Percentiles rank a stretch among this genome's conserved stretches.
phyloP scores from a whole-genome alignment of 164 flowering plant species.

The Macadamia integrifolia region DNA sequence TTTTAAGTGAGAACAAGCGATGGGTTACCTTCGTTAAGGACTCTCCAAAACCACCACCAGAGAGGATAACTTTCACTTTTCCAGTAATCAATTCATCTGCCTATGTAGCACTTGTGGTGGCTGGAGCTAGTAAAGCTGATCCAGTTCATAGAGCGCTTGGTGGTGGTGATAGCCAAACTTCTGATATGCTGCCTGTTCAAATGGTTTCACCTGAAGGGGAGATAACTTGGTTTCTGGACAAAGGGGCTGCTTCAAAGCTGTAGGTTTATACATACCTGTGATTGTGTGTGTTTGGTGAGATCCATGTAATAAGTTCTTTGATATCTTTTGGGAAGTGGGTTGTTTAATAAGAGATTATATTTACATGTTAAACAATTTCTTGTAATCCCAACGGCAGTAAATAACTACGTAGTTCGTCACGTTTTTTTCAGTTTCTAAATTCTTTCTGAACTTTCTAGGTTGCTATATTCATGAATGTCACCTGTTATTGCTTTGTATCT shows the following conservation, averaged over 20 bases:
- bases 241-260: conserved; percentile 54
- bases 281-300: too few relatives aligned
- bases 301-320: too few relatives aligned
- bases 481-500: too few relatives aligned
- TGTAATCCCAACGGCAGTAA: too few relatives aligned
- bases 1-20: conserved; percentile 16
- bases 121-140: conserved; percentile 51
- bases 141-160: background rate
- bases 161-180: too few relatives aligned
- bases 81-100: conserved; percentile 29
- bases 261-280: background rate
- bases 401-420: too few relatives aligned
- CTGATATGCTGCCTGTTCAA: conserved; percentile 43
- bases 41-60: conserved; percentile 29
- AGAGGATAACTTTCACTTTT: too few relatives aligned
- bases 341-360: too few relatives aligned
- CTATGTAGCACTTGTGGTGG: conserved; percentile 52
- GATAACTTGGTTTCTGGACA: conserved; percentile 66
- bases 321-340: too few relatives aligned
- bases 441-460: too few relatives aligned
- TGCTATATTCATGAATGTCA: too few relatives aligned
- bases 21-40: conserved; percentile 75
- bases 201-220: conserved; percentile 24
- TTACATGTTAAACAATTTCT: background rate
- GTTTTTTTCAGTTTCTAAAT: too few relatives aligned